Evolutionary conservation across 495 filamentous ascomycete species (phyloP), one percentile per base, ranked within the genome.

Genomic region (Hyaloscypha bicolor): DNA sequence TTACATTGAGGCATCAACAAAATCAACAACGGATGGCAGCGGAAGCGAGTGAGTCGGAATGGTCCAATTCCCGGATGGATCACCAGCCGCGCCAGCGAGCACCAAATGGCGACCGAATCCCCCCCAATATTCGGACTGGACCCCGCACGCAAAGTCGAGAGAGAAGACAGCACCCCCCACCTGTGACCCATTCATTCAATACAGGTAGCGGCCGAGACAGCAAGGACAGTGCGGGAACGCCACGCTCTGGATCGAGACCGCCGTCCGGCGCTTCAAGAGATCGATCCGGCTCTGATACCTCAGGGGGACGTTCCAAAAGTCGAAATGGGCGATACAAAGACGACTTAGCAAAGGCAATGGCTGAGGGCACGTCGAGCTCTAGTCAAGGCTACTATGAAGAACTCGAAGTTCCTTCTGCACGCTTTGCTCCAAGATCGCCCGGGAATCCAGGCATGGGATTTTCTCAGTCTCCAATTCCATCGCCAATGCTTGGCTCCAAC

Each of bases 201-300:
- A 73, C 72, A n/a, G 76, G 77, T 0, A 80, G 77, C 51, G 77
- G 79, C 16, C 82, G 80, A 32, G 72, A 73, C 19, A 70, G 70
- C 60, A 61, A 67, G 48, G 55, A 60, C 33, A 72, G 66, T 22
- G n/a, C 45, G 14, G 60, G n/a, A 33, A 64, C 62, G 2, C 64
- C 58, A 25, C 73, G 69, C 29, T 72, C 73, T 14, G 66, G 55
- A 19, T 71, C 75, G 16, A 72, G 71, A 45, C 73, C 75, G 19
- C 69, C 79, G 6, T 84, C 83, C 53, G 78, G 87, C 31, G 66
- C 79, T 4, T 83, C 83, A 33, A 77, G 87, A 33, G 86, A 88
- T 58, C 82, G 88, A 30, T 90, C 88, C 53, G 83, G 81, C 60
- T 90, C 89, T 0, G 87, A 90, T 57, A 81, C 84, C 4, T 84